A percentile compares a stretch with the other conserved stretches of the same genome.
phyloP scores from a whole-genome alignment of 140 eudicot genomes.

The Ambrosia hybrid region DNA sequence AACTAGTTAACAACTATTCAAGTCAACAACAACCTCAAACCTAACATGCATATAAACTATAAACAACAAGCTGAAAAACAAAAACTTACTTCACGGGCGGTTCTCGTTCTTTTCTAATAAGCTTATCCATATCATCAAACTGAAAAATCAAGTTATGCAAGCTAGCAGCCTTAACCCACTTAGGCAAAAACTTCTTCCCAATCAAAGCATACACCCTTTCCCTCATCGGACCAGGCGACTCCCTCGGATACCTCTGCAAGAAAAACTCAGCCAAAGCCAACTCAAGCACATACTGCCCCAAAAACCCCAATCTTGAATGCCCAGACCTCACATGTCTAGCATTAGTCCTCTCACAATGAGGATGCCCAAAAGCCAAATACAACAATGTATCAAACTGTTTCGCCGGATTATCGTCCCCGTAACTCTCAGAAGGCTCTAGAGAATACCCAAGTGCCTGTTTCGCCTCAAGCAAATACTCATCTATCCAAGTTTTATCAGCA shows the following conservation, averaged over 20 bases:
- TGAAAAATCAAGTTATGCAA: slow-evolving; percentile 37
- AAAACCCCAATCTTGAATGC: slow-evolving; percentile 79
- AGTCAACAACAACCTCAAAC: neutral
- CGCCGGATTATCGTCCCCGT: slow-evolving; percentile 92
- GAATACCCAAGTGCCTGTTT: slow-evolving; percentile 98
- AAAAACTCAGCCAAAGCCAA: slow-evolving; percentile 89
- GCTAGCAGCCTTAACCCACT: slow-evolving; percentile 3
- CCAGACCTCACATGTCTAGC: slow-evolving; percentile 84
- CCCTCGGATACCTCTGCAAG: slow-evolving; percentile 97
- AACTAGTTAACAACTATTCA: neutral
- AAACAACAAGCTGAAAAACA: too few species aligned
- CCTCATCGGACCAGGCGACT: slow-evolving; percentile 98
- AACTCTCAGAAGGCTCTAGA: slow-evolving; percentile 75
- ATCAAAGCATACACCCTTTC: slow-evolving; percentile 87
- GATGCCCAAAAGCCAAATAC: slow-evolving; percentile 95
- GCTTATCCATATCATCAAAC: slow-evolving; percentile 32
- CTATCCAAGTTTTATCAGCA: slow-evolving; percentile 86
- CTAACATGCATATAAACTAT: too few species aligned
- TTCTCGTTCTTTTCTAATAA: neutral
- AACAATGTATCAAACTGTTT: slow-evolving; percentile 89
- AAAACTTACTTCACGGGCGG: slow-evolving; percentile 27
- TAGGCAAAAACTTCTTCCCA: slow-evolving; percentile 91
- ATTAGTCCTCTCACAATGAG: slow-evolving; percentile 81
- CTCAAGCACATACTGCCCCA: slow-evolving; percentile 91
- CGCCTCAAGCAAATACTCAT: slow-evolving; percentile 84